Conservation (phyloP, 208 protist genomes). For the Leishmania guyanensis region DNA sequence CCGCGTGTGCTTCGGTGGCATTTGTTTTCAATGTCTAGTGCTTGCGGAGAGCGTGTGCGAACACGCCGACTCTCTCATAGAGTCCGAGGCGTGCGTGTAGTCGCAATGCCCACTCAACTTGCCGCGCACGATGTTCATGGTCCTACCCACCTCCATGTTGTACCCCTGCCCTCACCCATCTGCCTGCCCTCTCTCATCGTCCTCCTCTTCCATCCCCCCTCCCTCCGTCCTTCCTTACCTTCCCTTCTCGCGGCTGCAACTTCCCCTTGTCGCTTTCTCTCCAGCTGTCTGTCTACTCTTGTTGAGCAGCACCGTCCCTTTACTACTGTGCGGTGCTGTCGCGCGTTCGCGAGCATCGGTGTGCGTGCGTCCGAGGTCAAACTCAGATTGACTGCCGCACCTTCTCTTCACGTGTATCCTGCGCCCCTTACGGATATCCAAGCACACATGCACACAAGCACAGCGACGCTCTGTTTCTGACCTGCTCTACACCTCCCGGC, state of each 20-base stretch:
- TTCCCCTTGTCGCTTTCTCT: background rate
- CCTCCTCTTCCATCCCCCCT: background rate
- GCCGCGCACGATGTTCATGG: background rate
- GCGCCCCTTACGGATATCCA: background rate
- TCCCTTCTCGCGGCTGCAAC: background rate
- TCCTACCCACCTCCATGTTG: background rate
- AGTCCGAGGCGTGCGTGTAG: background rate
- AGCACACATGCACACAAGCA: background rate
- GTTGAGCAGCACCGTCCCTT: background rate
- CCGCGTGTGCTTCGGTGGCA: background rate
- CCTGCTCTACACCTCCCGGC: background rate
- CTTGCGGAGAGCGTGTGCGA: background rate
- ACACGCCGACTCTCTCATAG: background rate
- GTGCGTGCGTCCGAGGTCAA: conserved; percentile 4
- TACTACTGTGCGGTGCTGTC: background rate
- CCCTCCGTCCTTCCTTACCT: background rate
- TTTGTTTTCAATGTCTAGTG: background rate
- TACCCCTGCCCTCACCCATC: background rate
- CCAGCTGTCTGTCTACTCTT: background rate
- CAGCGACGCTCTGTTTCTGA: background rate
- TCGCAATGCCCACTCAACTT: background rate
- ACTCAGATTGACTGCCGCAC: background rate
- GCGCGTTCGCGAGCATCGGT: background rate
- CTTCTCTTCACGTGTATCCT: background rate
- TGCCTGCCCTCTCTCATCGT: background rate